Evolutionary conservation across 371 early-diverging fungal genomes (phyloP).

Genomic region (Syncephalastrum racemosum): DNA sequence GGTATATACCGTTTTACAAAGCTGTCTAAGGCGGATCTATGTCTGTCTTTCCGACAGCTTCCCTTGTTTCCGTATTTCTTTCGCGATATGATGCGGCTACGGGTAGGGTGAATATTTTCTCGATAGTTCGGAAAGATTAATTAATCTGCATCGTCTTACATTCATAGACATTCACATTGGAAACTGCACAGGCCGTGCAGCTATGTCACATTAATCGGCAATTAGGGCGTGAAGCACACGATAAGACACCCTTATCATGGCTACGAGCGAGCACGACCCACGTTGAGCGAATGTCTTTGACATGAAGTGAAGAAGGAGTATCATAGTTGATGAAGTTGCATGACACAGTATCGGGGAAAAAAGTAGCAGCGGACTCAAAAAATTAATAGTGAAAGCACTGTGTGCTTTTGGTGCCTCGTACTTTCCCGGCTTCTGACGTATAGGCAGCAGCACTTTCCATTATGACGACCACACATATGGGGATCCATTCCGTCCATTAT

Average conservation of each 20-base stretch:
- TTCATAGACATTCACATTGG: neutral
- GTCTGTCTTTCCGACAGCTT: too few relatives aligned
- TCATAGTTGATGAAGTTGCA: too few relatives aligned
- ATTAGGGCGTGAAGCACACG: neutral
- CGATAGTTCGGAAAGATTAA: neutral
- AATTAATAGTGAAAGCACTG: too few relatives aligned
- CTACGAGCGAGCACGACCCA: neutral
- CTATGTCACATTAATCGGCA: slow-evolving; percentile 3
- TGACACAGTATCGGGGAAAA: too few relatives aligned
- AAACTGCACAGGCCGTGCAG: slow-evolving; percentile 1
- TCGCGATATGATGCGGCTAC: slow-evolving; percentile 11
- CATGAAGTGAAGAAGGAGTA: too few relatives aligned
- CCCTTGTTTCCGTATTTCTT: too few relatives aligned
- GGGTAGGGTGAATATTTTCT: slow-evolving; percentile 2
- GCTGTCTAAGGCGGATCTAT: slow-evolving; percentile 11
- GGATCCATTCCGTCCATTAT: too few relatives aligned
- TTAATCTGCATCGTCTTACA: neutral
- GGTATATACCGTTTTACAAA: slow-evolving; percentile 11
- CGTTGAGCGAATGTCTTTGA: neutral
- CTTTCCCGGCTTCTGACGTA: too few relatives aligned
- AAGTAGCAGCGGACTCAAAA: too few relatives aligned
- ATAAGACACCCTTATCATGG: slow-evolving; percentile 12
- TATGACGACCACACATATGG: too few relatives aligned
- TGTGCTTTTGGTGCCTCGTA: too few relatives aligned
- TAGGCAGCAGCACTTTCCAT: too few relatives aligned